Base-by-base conservation (phyloP, 116 monocot genomes). In the Phalaenopsis hybrid region DNA sequence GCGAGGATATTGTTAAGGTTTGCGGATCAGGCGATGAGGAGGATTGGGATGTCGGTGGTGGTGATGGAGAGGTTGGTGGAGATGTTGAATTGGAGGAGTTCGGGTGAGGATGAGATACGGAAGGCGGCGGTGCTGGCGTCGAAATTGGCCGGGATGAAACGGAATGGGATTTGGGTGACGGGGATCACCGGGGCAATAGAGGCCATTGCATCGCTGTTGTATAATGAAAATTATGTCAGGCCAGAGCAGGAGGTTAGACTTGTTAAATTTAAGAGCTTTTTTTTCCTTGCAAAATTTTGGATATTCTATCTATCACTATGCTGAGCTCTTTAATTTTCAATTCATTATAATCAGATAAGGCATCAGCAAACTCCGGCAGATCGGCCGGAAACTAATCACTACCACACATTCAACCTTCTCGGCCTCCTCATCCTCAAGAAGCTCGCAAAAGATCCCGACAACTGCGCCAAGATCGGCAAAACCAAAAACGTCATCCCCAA, bases 61-160 rank as follows among this genome's bases (percentile, higher is more conserved):
- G 80, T 79, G 44, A 90, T 94, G 8, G 86, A 91, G 79, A 81
- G 92, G 61, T 79, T 96, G 44, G 34, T 92, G 9, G 94, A 92
- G 78, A 96, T 96, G 90, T 81, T 96, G 63, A 91, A 87, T 55
- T 95, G 95, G 95, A 91, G 87, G 82, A 84, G 80, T 77, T 69
- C 86, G 33, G 84, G 44, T 0, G 95, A 95, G 17, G 81, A 43
- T 13, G 86, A 91, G 77, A 84, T 92, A 28, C 57, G 95, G 17
- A 21, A 5, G 76, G 85, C 78, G 0, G 93, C 95, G 0, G 61
- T 85, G 46, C 74, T 95, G 45, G 82, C 91, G 28, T 86, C 85
- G 1, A 89, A 78, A 48, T 78, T 95, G 1, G 87, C 88, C 0
- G 88, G 87, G 23, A 86, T 88, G 82, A 87, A 85, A 57, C 84